Evolutionary conservation across 768 basidiomycete genomes (phyloP).

Genomic region (Boletus fagicola): DNA sequence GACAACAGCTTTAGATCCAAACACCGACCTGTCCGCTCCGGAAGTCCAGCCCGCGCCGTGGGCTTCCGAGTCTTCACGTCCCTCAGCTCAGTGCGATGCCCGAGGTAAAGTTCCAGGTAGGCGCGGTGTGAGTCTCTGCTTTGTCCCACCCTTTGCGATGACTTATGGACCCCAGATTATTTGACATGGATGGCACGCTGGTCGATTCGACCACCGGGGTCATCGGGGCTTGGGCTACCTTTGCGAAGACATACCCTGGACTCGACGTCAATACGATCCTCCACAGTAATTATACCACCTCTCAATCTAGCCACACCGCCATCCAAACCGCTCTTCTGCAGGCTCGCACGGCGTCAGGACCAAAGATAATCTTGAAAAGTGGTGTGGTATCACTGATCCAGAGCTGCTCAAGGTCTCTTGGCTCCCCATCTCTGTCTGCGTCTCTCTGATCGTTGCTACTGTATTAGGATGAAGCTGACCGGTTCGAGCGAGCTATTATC

Average conservation of each 20-base stretch:
- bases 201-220: constrained; percentile 84
- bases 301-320: neutral
- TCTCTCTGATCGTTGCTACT: constrained; percentile 7
- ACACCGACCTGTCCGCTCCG: constrained; percentile 18
- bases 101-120: constrained; percentile 35
- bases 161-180: constrained; percentile 48
- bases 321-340: constrained; percentile 25
- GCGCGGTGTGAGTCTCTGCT: constrained; percentile 37
- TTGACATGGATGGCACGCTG: constrained; percentile 84
- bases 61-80: neutral
- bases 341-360: constrained; percentile 84
- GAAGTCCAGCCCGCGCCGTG: neutral
- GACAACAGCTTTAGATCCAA: constrained; percentile 37
- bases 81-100: constrained; percentile 28
- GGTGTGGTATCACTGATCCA: constrained; percentile 67
- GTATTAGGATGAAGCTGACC: constrained; percentile 60
- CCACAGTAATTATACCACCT: constrained; percentile 47
- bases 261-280: constrained; percentile 62
- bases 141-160: neutral
- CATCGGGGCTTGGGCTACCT: constrained; percentile 78
- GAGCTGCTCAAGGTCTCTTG: constrained; percentile 62
- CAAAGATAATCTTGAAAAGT: constrained; percentile 70
- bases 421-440: neutral
- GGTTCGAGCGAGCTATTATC: constrained; percentile 80
- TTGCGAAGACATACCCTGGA: constrained; percentile 63